Evolutionary conservation across 2,329 filamentous ascomycete species (phyloP).

Genomic region (Trichoderma semiorbis): DNA sequence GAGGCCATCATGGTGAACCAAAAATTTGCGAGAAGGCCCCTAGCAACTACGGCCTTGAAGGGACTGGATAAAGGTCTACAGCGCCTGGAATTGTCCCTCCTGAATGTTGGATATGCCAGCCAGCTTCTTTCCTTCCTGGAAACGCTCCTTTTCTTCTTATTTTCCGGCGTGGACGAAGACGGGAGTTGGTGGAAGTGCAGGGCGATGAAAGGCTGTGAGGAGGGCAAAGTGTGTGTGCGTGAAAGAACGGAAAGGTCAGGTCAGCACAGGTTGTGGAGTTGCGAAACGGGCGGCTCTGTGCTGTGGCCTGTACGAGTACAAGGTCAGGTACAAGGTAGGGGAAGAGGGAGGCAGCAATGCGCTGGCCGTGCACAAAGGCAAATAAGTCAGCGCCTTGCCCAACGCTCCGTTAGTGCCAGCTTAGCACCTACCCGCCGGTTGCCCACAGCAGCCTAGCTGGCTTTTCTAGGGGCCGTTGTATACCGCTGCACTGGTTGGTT

Average conservation of each 20-base stretch:
- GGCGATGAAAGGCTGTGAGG: conserved; percentile 1
- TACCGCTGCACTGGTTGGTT: conserved; percentile 9
- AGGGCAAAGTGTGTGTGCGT: conserved; percentile 17
- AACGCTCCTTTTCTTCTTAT: not conserved
- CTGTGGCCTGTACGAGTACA: not conserved
- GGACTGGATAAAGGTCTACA: not conserved
- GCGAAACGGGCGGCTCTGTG: conserved; percentile 15
- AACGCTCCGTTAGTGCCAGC: conserved; percentile 10
- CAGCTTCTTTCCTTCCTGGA: not conserved
- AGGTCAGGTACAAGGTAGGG: not conserved
- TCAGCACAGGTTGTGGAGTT: not conserved
- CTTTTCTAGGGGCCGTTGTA: conserved; percentile 5
- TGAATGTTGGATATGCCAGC: not conserved
- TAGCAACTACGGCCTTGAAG: conserved; percentile 1
- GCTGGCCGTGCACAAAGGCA: conserved; percentile 5
- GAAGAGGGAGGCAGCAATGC: conserved; percentile 5
- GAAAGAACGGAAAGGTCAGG: conserved; percentile 11
- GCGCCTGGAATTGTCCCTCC: not conserved
- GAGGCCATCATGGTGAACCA: conserved; percentile 47
- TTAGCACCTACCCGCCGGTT: not conserved
- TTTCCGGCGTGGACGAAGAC: not conserved
- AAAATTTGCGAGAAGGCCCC: conserved; percentile 7
- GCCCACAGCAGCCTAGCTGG: conserved; percentile 11
- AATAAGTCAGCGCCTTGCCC: not conserved
- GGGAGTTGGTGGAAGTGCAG: not conserved